Evolutionary conservation across 441 rosid genomes (phyloP), one percentile per base, ranked within the genome.

Genomic region (Biscutella auriculata): DNA sequence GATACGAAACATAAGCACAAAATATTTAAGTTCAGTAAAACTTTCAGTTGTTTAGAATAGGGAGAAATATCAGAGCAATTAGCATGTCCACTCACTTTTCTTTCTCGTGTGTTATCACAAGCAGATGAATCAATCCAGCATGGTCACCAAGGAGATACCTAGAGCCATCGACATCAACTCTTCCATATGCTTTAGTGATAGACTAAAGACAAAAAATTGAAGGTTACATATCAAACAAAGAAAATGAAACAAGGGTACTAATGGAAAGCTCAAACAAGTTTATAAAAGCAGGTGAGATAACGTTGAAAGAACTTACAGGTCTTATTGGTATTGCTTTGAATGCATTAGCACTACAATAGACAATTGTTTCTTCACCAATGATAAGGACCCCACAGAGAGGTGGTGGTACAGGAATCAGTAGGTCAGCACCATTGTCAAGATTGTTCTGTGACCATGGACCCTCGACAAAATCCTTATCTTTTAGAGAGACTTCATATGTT

Each of bases 141-240:
- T 89, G 95, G 74, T 93, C 99, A 53, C 99, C 99, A 62, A 93
- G 88, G 60, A 93, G 83, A 78, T 93, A 93, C 73, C 99, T 85
- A 46, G 99, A 93, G 62, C 99, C 99, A 80, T 93, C 99, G 53
- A 88, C 87, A 77, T 93, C 99, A 35, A 93, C 96, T 78, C 97
- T 87, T 71, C 97, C 99, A 65, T 93, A 93, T 51, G 99, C 96
- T 79, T 77, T 89, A 12, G 96, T 93, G 68, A 85, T 89, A 42
- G 99, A 89, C 98, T 93, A 56, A 16, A 71, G 50, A 46, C 9
- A n/a, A 14, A 53, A 72, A 4, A 51, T 29, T 37, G 63, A 76
- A 45, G 39, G 26, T 25, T 57, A 46, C 51, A 35, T 55, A 65
- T 63, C 33, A 68, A 67, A 59, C 40, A 16, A 59, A 14, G 51